Conservation (phyloP, 176 grass and related monocot genomes). For the Aegilops longissima region DNA sequence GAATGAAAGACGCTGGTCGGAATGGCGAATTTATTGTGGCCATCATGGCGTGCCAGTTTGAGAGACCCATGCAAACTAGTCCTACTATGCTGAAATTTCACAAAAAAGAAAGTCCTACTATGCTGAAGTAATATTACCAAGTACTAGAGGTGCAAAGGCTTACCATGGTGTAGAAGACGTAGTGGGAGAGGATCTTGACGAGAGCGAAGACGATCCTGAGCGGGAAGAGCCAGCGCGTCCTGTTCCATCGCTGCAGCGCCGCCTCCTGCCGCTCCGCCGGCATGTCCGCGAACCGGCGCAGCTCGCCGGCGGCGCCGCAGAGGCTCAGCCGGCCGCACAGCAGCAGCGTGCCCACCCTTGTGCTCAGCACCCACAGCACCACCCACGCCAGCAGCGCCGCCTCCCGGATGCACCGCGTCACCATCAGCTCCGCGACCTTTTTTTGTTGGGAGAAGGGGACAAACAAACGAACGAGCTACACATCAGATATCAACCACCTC, state of each 20-base stretch:
- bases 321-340: conserved; percentile 55
- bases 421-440: conserved; percentile 76
- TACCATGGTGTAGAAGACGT: conserved; percentile 82
- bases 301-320: conserved; percentile 12
- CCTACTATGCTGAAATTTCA: background rate
- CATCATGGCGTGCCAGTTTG: background rate
- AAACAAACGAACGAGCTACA: background rate
- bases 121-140: no score
- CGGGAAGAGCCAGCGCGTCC: conserved; percentile 39
- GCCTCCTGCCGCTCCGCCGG: conserved; percentile 51
- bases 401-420: conserved; percentile 48
- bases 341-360: conserved; percentile 63
- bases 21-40: conserved; percentile 2
- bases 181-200: conserved; percentile 61
- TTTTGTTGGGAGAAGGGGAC: background rate
- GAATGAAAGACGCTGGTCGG: background rate
- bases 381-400: conserved; percentile 52
- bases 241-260: conserved; percentile 60
- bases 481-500: background rate
- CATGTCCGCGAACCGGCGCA: conserved; percentile 73
- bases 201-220: conserved; percentile 60
- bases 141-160: no score
- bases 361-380: conserved; percentile 73
- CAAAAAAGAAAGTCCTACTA: background rate
- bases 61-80: background rate